phyloP scores from a whole-genome alignment of 2,329 filamentous ascomycete genomes.

The Sporothrix curviconia region DNA sequence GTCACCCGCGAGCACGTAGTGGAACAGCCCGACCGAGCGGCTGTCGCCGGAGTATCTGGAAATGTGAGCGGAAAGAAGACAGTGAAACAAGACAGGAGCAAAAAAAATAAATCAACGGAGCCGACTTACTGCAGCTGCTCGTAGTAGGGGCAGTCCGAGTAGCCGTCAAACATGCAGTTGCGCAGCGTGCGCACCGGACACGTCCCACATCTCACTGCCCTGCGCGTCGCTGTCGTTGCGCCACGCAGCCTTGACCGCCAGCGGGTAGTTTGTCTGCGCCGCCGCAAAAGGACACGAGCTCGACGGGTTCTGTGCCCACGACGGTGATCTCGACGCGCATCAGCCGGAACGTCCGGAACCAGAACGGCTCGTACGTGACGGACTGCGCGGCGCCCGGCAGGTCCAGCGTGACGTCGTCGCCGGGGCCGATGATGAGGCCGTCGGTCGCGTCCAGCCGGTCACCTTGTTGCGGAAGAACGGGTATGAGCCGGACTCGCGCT shows the following conservation, averaged over 20 bases:
- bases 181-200: slow-evolving; percentile 27
- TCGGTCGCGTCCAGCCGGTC: slow-evolving; percentile 29
- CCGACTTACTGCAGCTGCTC: slow-evolving; percentile 32
- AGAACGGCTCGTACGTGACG: slow-evolving; percentile 31
- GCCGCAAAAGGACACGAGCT: slow-evolving; percentile 24
- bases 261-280: slow-evolving; percentile 32
- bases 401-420: slow-evolving; percentile 28
- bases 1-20: slow-evolving; percentile 27
- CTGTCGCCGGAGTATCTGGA: slow-evolving; percentile 25
- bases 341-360: slow-evolving; percentile 35
- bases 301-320: slow-evolving; percentile 20
- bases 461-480: slow-evolving; percentile 34
- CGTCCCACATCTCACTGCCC: slow-evolving; percentile 21
- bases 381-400: slow-evolving; percentile 11
- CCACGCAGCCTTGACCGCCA: slow-evolving; percentile 26
- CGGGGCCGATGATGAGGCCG: slow-evolving; percentile 28
- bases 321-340: slow-evolving; percentile 27
- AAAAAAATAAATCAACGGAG: too few relatives aligned
- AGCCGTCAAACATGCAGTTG: slow-evolving; percentile 32
- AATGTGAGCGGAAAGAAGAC: too few relatives aligned
- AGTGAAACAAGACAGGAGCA: too few relatives aligned
- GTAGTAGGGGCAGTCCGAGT: slow-evolving; percentile 31
- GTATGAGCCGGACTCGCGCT: slow-evolving; percentile 28
- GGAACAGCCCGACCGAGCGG: slow-evolving; percentile 25
- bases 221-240: slow-evolving; percentile 15